A percentile compares a stretch with the other conserved stretches of the same genome.
phyloP scores from a whole-genome alignment of 176 grass and related monocot genomes.

The Oryza longistaminata region DNA sequence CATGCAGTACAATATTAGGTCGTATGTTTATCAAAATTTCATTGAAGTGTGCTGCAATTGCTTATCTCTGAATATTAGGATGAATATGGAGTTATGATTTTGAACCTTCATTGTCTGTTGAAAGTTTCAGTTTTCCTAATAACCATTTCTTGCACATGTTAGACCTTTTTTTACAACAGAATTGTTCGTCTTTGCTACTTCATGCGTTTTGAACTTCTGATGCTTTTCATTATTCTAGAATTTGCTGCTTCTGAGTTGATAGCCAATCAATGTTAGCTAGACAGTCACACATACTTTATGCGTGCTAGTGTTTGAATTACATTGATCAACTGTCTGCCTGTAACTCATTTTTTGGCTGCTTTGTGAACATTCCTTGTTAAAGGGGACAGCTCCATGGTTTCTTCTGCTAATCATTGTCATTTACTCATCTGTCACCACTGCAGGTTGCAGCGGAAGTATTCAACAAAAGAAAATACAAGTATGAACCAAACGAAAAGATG shows the following conservation, averaged over 20 bases:
- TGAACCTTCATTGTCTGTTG: not conserved
- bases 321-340: not conserved
- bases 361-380: not conserved
- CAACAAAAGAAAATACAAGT: slow-evolving; percentile 94
- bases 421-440: slow-evolving; percentile 9
- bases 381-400: not conserved
- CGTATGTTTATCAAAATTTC: not conserved
- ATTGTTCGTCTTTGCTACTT: not conserved
- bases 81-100: not conserved
- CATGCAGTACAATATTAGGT: not conserved
- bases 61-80: not conserved
- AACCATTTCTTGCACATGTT: not conserved
- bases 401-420: not conserved
- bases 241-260: not conserved
- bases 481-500: slow-evolving; percentile 76
- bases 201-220: not conserved
- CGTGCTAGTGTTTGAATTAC: slow-evolving; percentile 11
- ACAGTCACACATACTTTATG: not conserved
- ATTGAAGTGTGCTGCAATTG: not conserved
- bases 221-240: slow-evolving; percentile 12
- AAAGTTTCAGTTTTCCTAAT: not conserved
- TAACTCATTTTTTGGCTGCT: not conserved
- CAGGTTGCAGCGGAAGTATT: slow-evolving; percentile 91
- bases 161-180: not conserved
- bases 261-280: slow-evolving; percentile 4